Evolutionary conservation across 345 rosid species (phyloP).

Genomic region (Isatis tinctoria): DNA sequence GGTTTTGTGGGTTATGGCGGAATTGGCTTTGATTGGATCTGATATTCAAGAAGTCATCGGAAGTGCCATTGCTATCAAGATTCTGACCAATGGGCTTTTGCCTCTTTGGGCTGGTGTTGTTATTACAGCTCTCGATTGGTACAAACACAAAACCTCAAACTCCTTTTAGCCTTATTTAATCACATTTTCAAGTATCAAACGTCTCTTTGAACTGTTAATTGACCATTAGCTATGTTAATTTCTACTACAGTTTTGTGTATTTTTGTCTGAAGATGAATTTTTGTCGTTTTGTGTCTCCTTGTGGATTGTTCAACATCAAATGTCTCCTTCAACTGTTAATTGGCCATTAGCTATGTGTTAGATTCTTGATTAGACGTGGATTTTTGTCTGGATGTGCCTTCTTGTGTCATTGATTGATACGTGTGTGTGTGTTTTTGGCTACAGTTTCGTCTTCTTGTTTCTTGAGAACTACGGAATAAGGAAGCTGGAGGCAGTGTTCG

Average conservation of each 20-base stretch:
- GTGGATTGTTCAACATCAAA: neutral
- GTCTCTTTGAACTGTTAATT: neutral
- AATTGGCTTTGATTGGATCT: conserved; percentile 84
- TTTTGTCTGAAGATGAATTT: neutral
- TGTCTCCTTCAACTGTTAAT: neutral
- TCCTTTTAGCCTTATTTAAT: neutral
- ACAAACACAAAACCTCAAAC: neutral
- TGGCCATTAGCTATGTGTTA: neutral
- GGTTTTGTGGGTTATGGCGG: conserved; percentile 89
- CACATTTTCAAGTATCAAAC: neutral
- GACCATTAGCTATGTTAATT: neutral
- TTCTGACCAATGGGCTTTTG: conserved; percentile 69
- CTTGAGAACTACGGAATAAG: conserved; percentile 95
- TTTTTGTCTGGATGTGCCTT: neutral
- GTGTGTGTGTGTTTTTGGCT: conserved; percentile 19
- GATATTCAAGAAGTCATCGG: conserved; percentile 97
- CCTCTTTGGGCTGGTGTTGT: conserved; percentile 92
- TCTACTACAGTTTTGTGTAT: too few relatives aligned
- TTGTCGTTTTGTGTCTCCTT: neutral
- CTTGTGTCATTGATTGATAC: neutral
- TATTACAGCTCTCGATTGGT: conserved; percentile 92
- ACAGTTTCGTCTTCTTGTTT: conserved; percentile 82
- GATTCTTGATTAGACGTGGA: neutral
- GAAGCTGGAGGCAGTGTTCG: conserved; percentile 88
- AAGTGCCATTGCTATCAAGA: conserved; percentile 86